phyloP scores from a whole-genome alignment of 2,329 filamentous ascomycete genomes.

The Nemania abortiva region DNA sequence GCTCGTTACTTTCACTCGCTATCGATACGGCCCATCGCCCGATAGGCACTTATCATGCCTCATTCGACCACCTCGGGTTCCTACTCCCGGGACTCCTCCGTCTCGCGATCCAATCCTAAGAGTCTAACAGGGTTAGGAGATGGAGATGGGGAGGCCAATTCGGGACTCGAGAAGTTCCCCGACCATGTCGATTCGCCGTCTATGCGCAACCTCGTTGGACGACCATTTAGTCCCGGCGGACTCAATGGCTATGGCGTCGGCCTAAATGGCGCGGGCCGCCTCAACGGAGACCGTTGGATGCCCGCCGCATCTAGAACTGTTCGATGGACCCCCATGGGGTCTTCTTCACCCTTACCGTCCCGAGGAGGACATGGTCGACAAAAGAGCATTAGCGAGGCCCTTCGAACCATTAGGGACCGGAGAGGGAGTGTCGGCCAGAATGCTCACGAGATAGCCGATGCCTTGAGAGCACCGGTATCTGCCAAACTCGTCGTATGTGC shows the following conservation, averaged over 20 bases:
- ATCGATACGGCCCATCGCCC: conserved; percentile 35
- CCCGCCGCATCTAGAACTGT: conserved; percentile 50
- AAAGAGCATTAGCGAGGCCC: conserved; percentile 90
- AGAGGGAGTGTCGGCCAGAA: conserved; percentile 91
- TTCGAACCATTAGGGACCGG: conserved; percentile 82
- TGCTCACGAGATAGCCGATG: conserved; percentile 92
- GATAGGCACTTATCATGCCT: conserved; percentile 46
- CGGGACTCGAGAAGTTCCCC: conserved; percentile 53
- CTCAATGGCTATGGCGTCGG: conserved; percentile 51
- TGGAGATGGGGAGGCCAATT: conserved; percentile 44
- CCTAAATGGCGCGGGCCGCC: conserved; percentile 48
- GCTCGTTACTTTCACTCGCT: conserved; percentile 44
- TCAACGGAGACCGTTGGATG: conserved; percentile 50
- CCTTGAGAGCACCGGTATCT: conserved; percentile 89
- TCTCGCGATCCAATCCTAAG: conserved; percentile 49
- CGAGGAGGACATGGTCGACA: conserved; percentile 63
- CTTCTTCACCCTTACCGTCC: conserved; percentile 44
- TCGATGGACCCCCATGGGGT: conserved; percentile 47
- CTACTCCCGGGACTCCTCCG: conserved; percentile 50
- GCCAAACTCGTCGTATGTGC: conserved; percentile 82
- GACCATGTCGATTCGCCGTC: conserved; percentile 52
- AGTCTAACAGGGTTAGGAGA: conserved; percentile 37
- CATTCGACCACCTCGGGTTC: conserved; percentile 51
- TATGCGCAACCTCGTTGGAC: conserved; percentile 47
- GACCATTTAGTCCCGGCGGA: conserved; percentile 47